phyloP scores from a whole-genome alignment of 257 asterid genomes.

The Schizonepeta tenuifolia region DNA sequence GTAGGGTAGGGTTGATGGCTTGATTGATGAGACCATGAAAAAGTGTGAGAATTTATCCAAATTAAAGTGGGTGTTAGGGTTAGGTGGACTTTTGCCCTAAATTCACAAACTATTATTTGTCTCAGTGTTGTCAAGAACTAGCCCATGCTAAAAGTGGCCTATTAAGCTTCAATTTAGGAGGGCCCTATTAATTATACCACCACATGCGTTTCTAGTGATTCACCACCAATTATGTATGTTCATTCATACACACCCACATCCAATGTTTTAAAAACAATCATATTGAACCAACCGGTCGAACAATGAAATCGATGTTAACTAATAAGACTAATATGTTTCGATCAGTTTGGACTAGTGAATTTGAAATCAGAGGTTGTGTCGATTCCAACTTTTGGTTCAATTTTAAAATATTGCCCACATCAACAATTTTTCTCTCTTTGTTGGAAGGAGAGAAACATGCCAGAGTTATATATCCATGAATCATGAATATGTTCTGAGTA shows the following conservation, averaged over 20 bases:
- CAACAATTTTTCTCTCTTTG: not conserved
- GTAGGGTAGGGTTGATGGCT: slow-evolving; percentile 45
- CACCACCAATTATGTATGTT: slow-evolving; percentile 16
- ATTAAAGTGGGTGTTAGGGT: slow-evolving; percentile 34
- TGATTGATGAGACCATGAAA: slow-evolving; percentile 28
- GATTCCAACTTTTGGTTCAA: no score
- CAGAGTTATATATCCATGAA: not conserved
- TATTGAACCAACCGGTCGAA: no score
- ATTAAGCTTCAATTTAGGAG: slow-evolving; percentile 25
- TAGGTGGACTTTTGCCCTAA: slow-evolving; percentile 51
- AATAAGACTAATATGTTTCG: no score
- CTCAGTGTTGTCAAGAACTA: slow-evolving; percentile 30
- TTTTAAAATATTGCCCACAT: not conserved
- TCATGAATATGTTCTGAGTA: not conserved
- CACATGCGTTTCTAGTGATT: slow-evolving; percentile 48
- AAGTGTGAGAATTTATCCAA: slow-evolving; percentile 24
- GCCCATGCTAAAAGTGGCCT: slow-evolving; percentile 45
- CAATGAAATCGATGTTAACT: no score
- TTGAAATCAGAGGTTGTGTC: no score
- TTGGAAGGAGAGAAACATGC: not conserved
- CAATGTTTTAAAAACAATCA: no score
- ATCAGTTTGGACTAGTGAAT: no score
- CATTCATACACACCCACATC: not conserved
- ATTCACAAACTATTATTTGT: slow-evolving; percentile 36
- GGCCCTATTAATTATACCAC: slow-evolving; percentile 31